These are phyloP conservation scores for Metrosideros polymorpha DNA, from an alignment of 441 rosid genomes.

Conservation along the genomic window DNA sequence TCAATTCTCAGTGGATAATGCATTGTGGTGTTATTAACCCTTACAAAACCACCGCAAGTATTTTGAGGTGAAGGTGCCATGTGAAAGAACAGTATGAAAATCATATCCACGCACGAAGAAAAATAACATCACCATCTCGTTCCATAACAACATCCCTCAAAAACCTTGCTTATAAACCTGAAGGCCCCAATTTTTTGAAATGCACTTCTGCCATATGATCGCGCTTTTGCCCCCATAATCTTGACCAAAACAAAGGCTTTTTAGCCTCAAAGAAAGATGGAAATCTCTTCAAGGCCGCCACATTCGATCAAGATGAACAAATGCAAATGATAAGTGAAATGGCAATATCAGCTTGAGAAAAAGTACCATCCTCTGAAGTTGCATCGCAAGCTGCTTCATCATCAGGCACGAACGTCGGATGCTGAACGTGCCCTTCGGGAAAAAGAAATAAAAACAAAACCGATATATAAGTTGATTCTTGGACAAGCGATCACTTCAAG, in stretches of 20 bases:
- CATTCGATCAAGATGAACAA: not conserved
- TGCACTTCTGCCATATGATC: not conserved
- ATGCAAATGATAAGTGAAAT: not conserved
- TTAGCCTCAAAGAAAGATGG: not conserved
- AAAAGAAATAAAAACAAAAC: not conserved
- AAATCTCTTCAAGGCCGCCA: not conserved
- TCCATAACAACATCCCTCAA: not conserved
- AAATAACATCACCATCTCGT: not conserved
- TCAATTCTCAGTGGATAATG: not conserved
- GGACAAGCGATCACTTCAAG: not conserved
- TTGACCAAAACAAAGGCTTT: not conserved
- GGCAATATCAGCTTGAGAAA: not conserved
- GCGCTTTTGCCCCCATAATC: not conserved
- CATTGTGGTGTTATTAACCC: not conserved
- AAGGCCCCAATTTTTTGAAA: not conserved
- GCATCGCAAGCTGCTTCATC: conserved; percentile 15
- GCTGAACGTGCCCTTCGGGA: conserved; percentile 21
- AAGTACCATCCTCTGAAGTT: conserved; percentile 61
- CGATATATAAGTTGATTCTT: not conserved
- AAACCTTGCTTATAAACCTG: not conserved
- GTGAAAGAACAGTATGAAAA: not conserved
- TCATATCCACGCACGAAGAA: not conserved
- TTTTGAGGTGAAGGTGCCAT: not conserved
- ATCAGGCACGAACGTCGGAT: conserved; percentile 3
- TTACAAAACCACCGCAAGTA: not conserved